Evolutionary conservation across 495 filamentous ascomycete genomes (phyloP).

Genomic region (Tuber umbilicatum): DNA sequence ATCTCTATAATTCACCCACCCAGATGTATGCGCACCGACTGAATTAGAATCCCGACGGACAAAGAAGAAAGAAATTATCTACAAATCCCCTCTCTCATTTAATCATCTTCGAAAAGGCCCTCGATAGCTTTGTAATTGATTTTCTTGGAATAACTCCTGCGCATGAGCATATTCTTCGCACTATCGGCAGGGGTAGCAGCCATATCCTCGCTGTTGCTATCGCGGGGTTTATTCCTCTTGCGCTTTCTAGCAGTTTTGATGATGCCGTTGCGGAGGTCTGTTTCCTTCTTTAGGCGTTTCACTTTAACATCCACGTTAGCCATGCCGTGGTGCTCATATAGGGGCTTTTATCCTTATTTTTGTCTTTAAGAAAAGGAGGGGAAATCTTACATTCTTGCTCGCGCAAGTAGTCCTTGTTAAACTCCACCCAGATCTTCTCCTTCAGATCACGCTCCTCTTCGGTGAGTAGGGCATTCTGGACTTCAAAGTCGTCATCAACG

Average conservation of each 20-base stretch:
- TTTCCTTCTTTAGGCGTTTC: conserved; percentile 48
- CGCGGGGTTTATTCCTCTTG: conserved; percentile 50
- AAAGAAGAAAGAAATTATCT: neutral
- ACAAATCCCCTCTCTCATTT: conserved; percentile 3
- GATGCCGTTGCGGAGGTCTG: conserved; percentile 54
- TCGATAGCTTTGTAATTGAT: conserved; percentile 74
- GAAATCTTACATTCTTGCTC: conserved; percentile 66
- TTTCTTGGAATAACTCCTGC: conserved; percentile 66
- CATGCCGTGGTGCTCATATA: neutral
- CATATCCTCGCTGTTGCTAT: conserved; percentile 54
- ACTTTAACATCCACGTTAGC: conserved; percentile 47
- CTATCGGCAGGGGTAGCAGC: conserved; percentile 63
- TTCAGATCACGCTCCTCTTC: conserved; percentile 67
- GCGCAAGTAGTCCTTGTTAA: conserved; percentile 84
- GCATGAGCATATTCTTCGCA: conserved; percentile 64
- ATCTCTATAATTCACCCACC: conserved; percentile 1
- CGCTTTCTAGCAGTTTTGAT: conserved; percentile 49
- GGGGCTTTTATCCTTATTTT: too few relatives aligned
- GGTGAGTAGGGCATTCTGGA: conserved; percentile 65
- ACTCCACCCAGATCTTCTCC: conserved; percentile 84
- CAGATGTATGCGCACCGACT: neutral
- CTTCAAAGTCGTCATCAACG: conserved; percentile 81
- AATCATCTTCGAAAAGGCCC: conserved; percentile 48
- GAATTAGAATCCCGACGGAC: neutral
- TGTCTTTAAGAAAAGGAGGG: neutral